Evolutionary conservation across 768 basidiomycete species (phyloP), one percentile per base, ranked within the genome.

Genomic region (Rhodocollybia butyracea): DNA sequence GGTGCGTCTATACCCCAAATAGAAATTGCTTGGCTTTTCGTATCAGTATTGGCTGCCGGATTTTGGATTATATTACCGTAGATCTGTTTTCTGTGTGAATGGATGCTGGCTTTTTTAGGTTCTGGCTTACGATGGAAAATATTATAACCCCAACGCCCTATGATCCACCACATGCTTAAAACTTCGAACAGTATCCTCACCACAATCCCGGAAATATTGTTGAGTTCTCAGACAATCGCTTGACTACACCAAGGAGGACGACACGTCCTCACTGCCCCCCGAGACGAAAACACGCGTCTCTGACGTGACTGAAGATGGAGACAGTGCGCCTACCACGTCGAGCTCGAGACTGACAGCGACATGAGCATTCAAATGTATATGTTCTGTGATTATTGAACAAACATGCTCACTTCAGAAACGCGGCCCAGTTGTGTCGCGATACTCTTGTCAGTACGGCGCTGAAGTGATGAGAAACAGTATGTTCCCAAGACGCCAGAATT

Each of bases 261-360:
- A 59, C 41, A 56, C 46, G 26, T 57, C 57, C 48, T 55, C 54
- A 50, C 59, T 66, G 32, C 61, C 60, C 3, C 45, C 62, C 30
- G 72, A 73, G 57, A 31, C 26, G 45, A 76, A 73, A 58, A 57
- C 64, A 6, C 71, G 71, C 51, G 60, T 60, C 21, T 63, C 56
- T 42, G 64, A 62, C 42, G 63, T 55, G 52, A 43, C 64, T 7
- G 66, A 64, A 29, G 60, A 11, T 22, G 10, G 22, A 17, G 45
- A 46, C 10, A 5, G 8, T 17, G 12, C 45, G 3, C 30, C 45
- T 15, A 31, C 26, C 29, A 12, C n/a, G 45, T 46, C 4, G 29
- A 5, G 8, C 45, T 46, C 27, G 45, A 46, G 29, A 30, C 27
- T 4, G 19, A 30, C 45, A 30, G 17, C 45, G 7, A 13, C 15